These are phyloP conservation scores for Trichophyton benhamiae DNA, from an alignment of 2,329 filamentous ascomycete species.

Conservation along the genomic window DNA sequence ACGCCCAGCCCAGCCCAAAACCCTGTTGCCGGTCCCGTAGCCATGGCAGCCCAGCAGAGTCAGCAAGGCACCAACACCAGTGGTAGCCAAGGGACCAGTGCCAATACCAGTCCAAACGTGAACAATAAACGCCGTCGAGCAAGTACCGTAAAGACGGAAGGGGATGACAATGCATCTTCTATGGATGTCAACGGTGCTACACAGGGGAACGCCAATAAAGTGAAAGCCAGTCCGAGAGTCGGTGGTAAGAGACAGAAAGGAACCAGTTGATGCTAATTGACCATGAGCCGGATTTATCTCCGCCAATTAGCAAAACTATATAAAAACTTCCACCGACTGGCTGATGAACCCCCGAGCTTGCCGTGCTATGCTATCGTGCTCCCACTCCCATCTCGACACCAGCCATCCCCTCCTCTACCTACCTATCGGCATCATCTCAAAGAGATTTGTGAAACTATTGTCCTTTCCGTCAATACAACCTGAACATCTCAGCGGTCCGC, in stretches of 20 bases:
- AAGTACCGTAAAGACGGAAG: slow-evolving; percentile 49
- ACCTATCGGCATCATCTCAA: neutral
- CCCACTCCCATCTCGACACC: too few relatives aligned
- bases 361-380: neutral
- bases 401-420: neutral
- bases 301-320: neutral
- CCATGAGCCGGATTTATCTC: neutral
- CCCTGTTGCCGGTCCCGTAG: slow-evolving; percentile 34
- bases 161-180: slow-evolving; percentile 36
- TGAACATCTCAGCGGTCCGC: neutral
- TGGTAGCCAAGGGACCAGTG: slow-evolving; percentile 40
- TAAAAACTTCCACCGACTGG: neutral
- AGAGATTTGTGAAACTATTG: slow-evolving; percentile 3
- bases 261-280: slow-evolving; percentile 11
- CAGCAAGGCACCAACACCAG: slow-evolving; percentile 44
- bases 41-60: slow-evolving; percentile 46
- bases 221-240: slow-evolving; percentile 37
- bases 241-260: slow-evolving; percentile 38
- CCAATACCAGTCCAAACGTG: slow-evolving; percentile 52
- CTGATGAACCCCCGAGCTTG: neutral
- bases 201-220: slow-evolving; percentile 27
- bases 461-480: neutral
- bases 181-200: slow-evolving; percentile 39
- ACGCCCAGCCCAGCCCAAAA: slow-evolving; percentile 35
- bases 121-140: slow-evolving; percentile 45